A percentile compares a stretch with the other conserved stretches of the same genome.
phyloP scores from a whole-genome alignment of 1,284 basidiomycete species.

The Tilletia horrida region DNA sequence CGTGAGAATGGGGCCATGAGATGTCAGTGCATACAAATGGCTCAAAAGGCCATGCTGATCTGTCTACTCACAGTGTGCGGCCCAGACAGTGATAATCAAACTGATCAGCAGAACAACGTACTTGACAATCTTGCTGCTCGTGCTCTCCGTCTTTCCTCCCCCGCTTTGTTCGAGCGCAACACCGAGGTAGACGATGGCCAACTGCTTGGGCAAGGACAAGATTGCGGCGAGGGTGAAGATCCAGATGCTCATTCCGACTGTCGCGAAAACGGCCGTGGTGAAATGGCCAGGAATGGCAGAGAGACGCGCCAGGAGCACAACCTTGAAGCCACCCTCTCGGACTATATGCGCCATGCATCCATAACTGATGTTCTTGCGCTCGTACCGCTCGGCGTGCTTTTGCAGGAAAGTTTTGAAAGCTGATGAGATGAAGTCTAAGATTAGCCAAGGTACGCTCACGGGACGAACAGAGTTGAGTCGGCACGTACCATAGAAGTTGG shows the following conservation, averaged over 20 bases:
- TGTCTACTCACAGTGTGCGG: constrained; percentile 65
- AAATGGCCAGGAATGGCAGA: constrained; percentile 72
- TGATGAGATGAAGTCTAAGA: constrained; percentile 18
- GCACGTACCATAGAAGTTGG: constrained; percentile 34
- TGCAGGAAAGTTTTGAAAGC: constrained; percentile 66
- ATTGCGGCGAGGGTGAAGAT: constrained; percentile 70
- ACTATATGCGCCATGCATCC: constrained; percentile 74
- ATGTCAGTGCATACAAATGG: too few relatives aligned
- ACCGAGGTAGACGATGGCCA: constrained; percentile 52
- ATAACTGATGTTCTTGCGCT: constrained; percentile 69
- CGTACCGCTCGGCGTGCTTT: constrained; percentile 67
- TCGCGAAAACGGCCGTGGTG: constrained; percentile 70
- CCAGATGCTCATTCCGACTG: constrained; percentile 72
- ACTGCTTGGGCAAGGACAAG: constrained; percentile 70
- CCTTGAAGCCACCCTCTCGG: constrained; percentile 70
- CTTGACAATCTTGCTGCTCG: constrained; percentile 49
- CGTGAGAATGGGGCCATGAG: not conserved
- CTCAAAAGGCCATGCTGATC: too few relatives aligned
- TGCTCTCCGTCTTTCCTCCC: constrained; percentile 31
- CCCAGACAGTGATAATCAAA: constrained; percentile 67
- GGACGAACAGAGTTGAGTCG: too few relatives aligned
- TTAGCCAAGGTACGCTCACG: not conserved
- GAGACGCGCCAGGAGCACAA: constrained; percentile 69
- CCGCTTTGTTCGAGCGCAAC: constrained; percentile 46
- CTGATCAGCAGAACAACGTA: constrained; percentile 48